Percentiles rank a stretch among this genome's conserved stretches.
phyloP scores from a whole-genome alignment of 257 asterid species.

The Ligustrum vulgare region DNA sequence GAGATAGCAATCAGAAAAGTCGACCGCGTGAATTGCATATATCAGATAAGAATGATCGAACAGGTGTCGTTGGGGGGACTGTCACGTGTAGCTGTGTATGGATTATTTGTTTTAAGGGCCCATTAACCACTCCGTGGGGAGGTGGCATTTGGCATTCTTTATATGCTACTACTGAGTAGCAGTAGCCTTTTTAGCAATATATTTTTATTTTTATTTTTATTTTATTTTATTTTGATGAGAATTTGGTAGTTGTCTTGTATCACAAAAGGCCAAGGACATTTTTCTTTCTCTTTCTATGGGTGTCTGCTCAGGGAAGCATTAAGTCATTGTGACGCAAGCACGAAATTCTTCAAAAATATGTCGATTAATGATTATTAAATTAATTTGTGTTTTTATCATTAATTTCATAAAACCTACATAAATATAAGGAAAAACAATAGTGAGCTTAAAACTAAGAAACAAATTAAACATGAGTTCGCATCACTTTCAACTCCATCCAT shows the following conservation, averaged over 20 bases:
- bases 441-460: too few species aligned
- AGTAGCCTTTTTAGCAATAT: background rate
- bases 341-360: background rate
- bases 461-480: too few species aligned
- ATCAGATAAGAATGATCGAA: too few species aligned
- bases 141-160: conserved; percentile 7
- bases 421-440: too few species aligned
- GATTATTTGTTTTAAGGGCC: conserved; percentile 37
- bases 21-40: too few species aligned
- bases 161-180: background rate
- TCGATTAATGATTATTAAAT: background rate
- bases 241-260: conserved; percentile 17
- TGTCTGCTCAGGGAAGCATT: conserved; percentile 40
- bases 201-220: too few species aligned
- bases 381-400: too few species aligned
- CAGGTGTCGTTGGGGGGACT: too few species aligned
- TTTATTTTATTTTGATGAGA: background rate
- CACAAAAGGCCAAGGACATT: conserved; percentile 26
- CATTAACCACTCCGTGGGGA: conserved; percentile 26
- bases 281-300: conserved; percentile 19
- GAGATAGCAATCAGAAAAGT: too few species aligned
- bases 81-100: conserved; percentile 66
- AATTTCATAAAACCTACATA: too few species aligned
- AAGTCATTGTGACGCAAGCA: conserved; percentile 37
- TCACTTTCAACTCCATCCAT: background rate